Conservation (phyloP, 2,329 filamentous ascomycete species). For the Cladophialophora bantiana region DNA sequence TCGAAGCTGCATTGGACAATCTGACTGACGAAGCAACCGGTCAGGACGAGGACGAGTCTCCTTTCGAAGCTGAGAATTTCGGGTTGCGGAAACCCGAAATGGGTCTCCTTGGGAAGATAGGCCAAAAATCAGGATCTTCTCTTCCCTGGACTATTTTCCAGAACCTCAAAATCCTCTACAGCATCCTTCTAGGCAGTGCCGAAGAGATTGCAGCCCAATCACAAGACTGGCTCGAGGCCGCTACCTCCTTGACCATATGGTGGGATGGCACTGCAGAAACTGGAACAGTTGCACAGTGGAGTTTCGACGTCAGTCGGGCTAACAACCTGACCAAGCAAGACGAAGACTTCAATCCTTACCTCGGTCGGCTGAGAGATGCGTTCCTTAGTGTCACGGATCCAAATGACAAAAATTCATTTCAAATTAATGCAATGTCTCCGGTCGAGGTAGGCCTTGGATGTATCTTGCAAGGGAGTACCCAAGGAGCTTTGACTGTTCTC, state of each 20-base stretch:
- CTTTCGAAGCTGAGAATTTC: slow-evolving; percentile 58
- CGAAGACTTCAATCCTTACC: slow-evolving; percentile 68
- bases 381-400: slow-evolving; percentile 71
- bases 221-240: slow-evolving; percentile 92
- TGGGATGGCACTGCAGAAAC: slow-evolving; percentile 80
- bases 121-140: slow-evolving; percentile 29
- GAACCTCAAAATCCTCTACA: slow-evolving; percentile 79
- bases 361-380: slow-evolving; percentile 73
- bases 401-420: slow-evolving; percentile 68
- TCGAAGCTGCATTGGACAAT: slow-evolving; percentile 71
- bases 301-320: slow-evolving; percentile 54
- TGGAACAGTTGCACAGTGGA: slow-evolving; percentile 52
- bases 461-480: slow-evolving; percentile 80
- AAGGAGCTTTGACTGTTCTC: slow-evolving; percentile 76
- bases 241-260: slow-evolving; percentile 83
- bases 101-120: slow-evolving; percentile 26
- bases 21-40: slow-evolving; percentile 82
- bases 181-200: slow-evolving; percentile 76
- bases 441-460: slow-evolving; percentile 84
- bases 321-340: slow-evolving; percentile 42
- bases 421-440: slow-evolving; percentile 75
- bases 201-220: slow-evolving; percentile 77
- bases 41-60: slow-evolving; percentile 59
- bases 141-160: slow-evolving; percentile 70
- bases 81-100: slow-evolving; percentile 45